These are phyloP conservation scores for Lentinula guzmanii DNA, from an alignment of 768 basidiomycete genomes.

Conservation along the genomic window DNA sequence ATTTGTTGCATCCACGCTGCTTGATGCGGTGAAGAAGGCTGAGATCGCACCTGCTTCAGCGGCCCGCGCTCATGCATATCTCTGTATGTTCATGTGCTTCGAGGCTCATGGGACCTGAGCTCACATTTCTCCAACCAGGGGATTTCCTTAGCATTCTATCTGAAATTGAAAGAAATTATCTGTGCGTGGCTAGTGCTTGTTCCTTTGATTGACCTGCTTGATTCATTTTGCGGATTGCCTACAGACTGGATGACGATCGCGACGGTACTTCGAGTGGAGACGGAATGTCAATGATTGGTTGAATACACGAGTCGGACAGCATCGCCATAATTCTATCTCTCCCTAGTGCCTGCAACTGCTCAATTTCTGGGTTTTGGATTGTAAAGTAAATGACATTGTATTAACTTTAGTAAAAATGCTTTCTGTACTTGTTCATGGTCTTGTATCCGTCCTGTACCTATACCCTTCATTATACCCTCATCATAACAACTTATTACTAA, in stretches of 20 bases:
- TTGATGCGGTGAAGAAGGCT: slow-evolving; percentile 79
- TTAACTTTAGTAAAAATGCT: neutral
- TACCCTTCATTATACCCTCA: neutral
- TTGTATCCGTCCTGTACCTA: neutral
- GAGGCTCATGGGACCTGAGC: neutral
- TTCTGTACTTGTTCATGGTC: neutral
- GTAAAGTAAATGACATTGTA: neutral
- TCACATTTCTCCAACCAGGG: slow-evolving; percentile 42
- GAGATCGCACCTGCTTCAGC: slow-evolving; percentile 77
- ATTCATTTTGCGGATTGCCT: slow-evolving; percentile 8
- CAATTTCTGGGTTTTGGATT: slow-evolving; percentile 7
- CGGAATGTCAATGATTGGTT: slow-evolving; percentile 32
- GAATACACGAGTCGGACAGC: neutral
- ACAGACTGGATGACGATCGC: slow-evolving; percentile 64
- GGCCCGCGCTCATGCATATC: slow-evolving; percentile 80
- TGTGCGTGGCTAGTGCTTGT: slow-evolving; percentile 38
- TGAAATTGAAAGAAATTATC: slow-evolving; percentile 88
- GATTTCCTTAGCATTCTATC: slow-evolving; percentile 89
- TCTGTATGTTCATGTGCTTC: slow-evolving; percentile 49
- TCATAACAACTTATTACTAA: neutral
- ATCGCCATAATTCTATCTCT: neutral
- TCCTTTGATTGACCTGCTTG: slow-evolving; percentile 5
- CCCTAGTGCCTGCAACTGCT: neutral
- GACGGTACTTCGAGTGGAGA: slow-evolving; percentile 57
- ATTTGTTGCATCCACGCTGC: slow-evolving; percentile 84